These are phyloP conservation scores for Staphylotrichum tortipilum DNA, from an alignment of 495 filamentous ascomycete species.

Conservation along the genomic window DNA sequence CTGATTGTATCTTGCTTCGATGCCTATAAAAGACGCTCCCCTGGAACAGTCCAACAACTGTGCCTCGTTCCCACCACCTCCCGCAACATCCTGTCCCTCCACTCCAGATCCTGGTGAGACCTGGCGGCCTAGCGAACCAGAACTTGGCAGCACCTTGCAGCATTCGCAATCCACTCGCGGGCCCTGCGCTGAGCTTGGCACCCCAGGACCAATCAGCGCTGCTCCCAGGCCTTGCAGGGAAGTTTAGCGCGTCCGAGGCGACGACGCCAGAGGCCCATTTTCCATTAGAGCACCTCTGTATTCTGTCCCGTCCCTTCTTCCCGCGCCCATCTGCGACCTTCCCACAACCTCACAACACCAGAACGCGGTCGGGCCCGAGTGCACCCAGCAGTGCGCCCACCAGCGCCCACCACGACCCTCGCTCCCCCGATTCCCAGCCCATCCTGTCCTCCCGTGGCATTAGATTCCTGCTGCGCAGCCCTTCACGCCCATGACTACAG, in stretches of 20 bases:
- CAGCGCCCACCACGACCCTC: neutral
- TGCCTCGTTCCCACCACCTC: too few relatives aligned
- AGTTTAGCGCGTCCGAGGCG: neutral
- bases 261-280: conserved; percentile 11
- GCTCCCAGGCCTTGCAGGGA: neutral
- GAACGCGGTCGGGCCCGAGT: neutral
- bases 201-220: conserved; percentile 9
- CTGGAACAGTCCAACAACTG: too few relatives aligned
- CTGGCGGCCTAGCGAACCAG: too few relatives aligned
- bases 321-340: conserved; percentile 8
- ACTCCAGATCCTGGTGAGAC: too few relatives aligned
- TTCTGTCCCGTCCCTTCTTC: conserved; percentile 5
- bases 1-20: too few relatives aligned
- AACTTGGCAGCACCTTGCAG: too few relatives aligned
- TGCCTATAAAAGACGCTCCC: too few relatives aligned
- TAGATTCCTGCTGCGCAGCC: too few relatives aligned
- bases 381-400: neutral
- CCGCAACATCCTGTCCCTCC: too few relatives aligned
- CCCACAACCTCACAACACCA: conserved; percentile 1
- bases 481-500: conserved; percentile 18
- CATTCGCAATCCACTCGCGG: neutral
- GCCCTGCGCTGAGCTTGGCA: neutral
- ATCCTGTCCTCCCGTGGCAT: neutral
- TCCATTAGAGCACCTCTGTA: neutral
- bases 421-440: too few relatives aligned